Evolutionary conservation across 805 yeast genomes (phyloP), one percentile per base, ranked within the genome.

Genomic region (Pichia sporocuriosa): DNA sequence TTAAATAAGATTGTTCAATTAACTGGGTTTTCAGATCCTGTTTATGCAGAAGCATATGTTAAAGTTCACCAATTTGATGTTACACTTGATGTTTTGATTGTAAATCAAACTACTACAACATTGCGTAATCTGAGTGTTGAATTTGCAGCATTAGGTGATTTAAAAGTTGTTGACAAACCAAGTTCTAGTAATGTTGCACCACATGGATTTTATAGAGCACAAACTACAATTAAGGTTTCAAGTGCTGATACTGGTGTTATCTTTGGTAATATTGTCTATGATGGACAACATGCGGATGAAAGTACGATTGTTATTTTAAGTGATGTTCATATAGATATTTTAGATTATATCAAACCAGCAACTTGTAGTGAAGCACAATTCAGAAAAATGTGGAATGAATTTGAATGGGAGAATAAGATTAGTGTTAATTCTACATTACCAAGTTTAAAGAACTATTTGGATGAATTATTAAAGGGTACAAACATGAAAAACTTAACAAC

Each of bases 341-440:
- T 93, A 88, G 97, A 93, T 64, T 93, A 93, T 67, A 88, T 93
- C 63, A 87, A 86, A 61, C 97, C 98, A 17, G 93, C 95, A n/a
- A 73, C 76, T 20, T 85, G 95, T 62, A 69, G 88, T 13, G 97
- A 90, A 65, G 77, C 80, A 34, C 83, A 77, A 52, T 93, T 93
- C 84, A 84, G 98, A 58, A 76, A 80, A 56, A 90, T 89, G 97
- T 93, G 99, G 99, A 87, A 88, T 61, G 97, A 89, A 62, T 93
- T 94, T 60, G 99, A 93, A 67, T 93, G 98, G 98, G 98, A 93
- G 66, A 93, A 93, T 70, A 93, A 93, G 70, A 89, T 93, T 53
- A 84, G 89, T 46, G 84, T 93, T 59, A 80, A 82, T 52, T 78
- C 94, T 2, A 73, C 70, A 40, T 69, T 81, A 49, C 62, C 73